These are phyloP conservation scores for Phytopythium kandeliae DNA, from an alignment of 352 stramenopile species.

Conservation along the genomic window DNA sequence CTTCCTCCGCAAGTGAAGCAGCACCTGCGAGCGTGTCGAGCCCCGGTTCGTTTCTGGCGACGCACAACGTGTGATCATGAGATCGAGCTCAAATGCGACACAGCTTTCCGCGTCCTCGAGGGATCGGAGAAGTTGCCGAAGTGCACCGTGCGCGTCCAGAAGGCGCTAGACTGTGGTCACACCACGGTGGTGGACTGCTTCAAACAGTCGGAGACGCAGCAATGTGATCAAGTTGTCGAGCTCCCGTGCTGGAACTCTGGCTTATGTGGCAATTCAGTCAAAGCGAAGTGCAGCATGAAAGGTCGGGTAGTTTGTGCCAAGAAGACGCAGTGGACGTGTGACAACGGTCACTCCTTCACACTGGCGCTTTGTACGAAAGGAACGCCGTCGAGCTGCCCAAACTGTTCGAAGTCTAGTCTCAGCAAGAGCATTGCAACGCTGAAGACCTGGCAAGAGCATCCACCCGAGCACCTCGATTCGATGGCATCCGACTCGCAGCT, in stretches of 20 bases:
- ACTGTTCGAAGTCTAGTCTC: slow-evolving; percentile 31
- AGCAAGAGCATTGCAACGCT: slow-evolving; percentile 17
- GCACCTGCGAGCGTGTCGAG: slow-evolving; percentile 29
- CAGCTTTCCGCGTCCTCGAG: slow-evolving; percentile 36
- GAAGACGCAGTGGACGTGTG: slow-evolving; percentile 37
- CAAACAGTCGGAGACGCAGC: slow-evolving; percentile 18
- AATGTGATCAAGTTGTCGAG: slow-evolving; percentile 29
- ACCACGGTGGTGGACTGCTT: slow-evolving; percentile 32
- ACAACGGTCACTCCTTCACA: slow-evolving; percentile 24
- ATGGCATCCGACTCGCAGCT: background rate
- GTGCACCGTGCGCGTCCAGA: slow-evolving; percentile 24
- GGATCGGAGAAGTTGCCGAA: slow-evolving; percentile 5
- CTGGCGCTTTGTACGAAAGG: slow-evolving; percentile 46
- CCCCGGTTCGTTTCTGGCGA: slow-evolving; percentile 31
- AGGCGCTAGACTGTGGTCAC: slow-evolving; percentile 36
- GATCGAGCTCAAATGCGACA: slow-evolving; percentile 41
- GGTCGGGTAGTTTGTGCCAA: slow-evolving; percentile 27
- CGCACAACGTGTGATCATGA: slow-evolving; percentile 48
- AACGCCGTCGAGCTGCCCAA: slow-evolving; percentile 39
- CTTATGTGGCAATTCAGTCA: slow-evolving; percentile 28
- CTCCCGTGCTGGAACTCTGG: slow-evolving; percentile 60
- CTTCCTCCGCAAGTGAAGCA: slow-evolving; percentile 17
- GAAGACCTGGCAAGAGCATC: background rate
- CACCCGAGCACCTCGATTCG: background rate
- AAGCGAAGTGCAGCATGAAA: slow-evolving; percentile 12